Evolutionary conservation across 345 rosid genomes (phyloP).

Genomic region (thale cress (Arabidopsis thaliana)): TAIR10.1 NC_003075.7:7733501-7734000

Average conservation of each 20-base stretch:
- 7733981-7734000: conserved; percentile 17
- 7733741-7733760: conserved; percentile 22
- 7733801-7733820: not conserved
- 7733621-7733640: conserved; percentile 22
- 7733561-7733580: conserved; percentile 20
- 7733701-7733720: conserved; percentile 19
- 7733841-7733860: not conserved
- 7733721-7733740: not conserved
- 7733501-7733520: not conserved
- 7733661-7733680: conserved; percentile 14
- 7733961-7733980: not conserved
- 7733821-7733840: not conserved
- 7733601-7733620: conserved; percentile 23
- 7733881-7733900: not conserved
- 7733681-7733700: conserved; percentile 14
- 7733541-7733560: conserved; percentile 26
- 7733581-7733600: conserved; percentile 17
- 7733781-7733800: conserved; percentile 5
- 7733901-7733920: not conserved
- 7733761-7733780: conserved; percentile 14
- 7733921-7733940: not conserved
- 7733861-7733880: not conserved
- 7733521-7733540: not conserved
- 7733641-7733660: conserved; percentile 29
- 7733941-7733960: conserved; percentile 34